Evolutionary conservation across 2,329 filamentous ascomycete genomes (phyloP).

Genomic region (Phialocephala subalpina): DNA sequence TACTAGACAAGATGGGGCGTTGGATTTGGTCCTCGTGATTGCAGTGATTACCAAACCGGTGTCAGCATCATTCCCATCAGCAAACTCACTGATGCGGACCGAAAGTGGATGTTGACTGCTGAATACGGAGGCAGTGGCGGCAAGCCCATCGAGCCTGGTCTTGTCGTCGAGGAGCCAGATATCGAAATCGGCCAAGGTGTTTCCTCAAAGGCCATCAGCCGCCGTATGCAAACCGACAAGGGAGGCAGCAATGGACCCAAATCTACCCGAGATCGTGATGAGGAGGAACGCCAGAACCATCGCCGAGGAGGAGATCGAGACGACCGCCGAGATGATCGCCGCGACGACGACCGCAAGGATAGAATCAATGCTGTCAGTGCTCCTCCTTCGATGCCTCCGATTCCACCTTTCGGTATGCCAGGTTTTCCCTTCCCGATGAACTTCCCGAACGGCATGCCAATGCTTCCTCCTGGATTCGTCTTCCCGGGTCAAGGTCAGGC

Average conservation of each 20-base stretch:
- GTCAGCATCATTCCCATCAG: conserved; percentile 93
- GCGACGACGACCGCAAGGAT: conserved; percentile 32
- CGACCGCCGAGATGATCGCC: conserved; percentile 28
- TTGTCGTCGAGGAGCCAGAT: conserved; percentile 96
- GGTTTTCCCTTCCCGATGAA: conserved; percentile 51
- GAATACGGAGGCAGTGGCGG: conserved; percentile 94
- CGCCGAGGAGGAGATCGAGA: conserved; percentile 32
- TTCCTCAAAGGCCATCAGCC: conserved; percentile 85
- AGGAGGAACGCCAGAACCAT: conserved; percentile 39
- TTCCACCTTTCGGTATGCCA: conserved; percentile 38
- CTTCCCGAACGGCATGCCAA: conserved; percentile 57
- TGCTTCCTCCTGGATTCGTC: conserved; percentile 57
- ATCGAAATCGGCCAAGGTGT: conserved; percentile 98
- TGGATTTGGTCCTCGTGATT: conserved; percentile 95
- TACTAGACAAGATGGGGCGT: conserved; percentile 92
- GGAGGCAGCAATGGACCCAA: conserved; percentile 71
- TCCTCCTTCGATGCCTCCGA: conserved; percentile 34
- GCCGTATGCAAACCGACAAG: conserved; percentile 74
- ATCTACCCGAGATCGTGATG: conserved; percentile 50
- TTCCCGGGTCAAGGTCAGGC: conserved; percentile 35
- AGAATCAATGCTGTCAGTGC: conserved; percentile 29
- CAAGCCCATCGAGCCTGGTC: conserved; percentile 77
- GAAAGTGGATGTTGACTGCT: conserved; percentile 96
- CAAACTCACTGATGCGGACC: conserved; percentile 92
- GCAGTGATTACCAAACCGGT: conserved; percentile 92